Conservation (phyloP, 495 filamentous ascomycete genomes). For the Penicillium riverlandense region DNA sequence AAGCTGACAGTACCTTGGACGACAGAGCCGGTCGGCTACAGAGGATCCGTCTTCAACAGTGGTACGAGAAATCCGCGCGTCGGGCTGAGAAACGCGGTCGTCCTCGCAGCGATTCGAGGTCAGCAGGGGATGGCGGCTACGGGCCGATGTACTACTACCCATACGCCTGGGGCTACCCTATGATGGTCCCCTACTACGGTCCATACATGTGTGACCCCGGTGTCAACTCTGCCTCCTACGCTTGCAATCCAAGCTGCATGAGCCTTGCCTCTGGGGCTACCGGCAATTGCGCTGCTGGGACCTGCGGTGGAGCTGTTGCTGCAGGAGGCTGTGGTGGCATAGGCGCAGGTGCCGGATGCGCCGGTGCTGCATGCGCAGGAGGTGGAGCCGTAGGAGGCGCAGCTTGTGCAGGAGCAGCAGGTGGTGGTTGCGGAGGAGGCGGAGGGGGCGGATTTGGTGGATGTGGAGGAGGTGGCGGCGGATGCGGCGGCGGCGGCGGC, state of each 20-base stretch:
- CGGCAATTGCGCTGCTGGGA: conserved; percentile 41
- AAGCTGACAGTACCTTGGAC: conserved; percentile 4
- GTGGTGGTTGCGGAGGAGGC: conserved; percentile 18
- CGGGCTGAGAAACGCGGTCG: conserved; percentile 56
- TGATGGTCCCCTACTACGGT: conserved; percentile 44
- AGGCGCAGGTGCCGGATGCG: conserved; percentile 13
- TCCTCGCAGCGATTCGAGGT: conserved; percentile 18
- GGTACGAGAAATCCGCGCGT: conserved; percentile 54
- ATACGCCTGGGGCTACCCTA: conserved; percentile 39
- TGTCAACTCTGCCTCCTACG: conserved; percentile 33
- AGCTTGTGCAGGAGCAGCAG: conserved; percentile 22
- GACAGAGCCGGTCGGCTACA: conserved; percentile 5
- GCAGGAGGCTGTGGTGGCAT: conserved; percentile 44
- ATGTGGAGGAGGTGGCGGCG: conserved; percentile 29
- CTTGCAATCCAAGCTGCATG: conserved; percentile 39
- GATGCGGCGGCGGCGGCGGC: conserved; percentile 26
- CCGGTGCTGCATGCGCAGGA: neutral
- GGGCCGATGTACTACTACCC: conserved; percentile 21
- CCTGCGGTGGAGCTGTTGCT: conserved; percentile 48
- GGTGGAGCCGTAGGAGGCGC: conserved; percentile 31
- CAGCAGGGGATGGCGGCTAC: conserved; percentile 26
- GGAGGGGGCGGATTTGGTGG: conserved; percentile 23
- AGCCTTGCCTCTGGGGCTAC: conserved; percentile 26
- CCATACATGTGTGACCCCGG: conserved; percentile 45
- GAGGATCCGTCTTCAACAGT: conserved; percentile 28